Base-by-base conservation (phyloP, 331 rosid species). In the Acacia concinna region DNA sequence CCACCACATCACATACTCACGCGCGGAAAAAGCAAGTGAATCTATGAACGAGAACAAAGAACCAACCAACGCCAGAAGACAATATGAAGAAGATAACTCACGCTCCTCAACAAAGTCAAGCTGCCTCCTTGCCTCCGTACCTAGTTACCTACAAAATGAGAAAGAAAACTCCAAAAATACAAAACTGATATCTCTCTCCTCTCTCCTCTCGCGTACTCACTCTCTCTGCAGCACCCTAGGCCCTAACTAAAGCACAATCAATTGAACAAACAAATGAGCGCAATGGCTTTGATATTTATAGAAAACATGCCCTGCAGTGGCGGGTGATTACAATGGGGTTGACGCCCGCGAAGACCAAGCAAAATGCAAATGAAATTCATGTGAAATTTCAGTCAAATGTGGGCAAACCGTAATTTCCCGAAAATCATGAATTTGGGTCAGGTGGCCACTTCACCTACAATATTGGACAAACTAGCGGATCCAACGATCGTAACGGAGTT, bases 211-310 rank as follows among this genome's bases (percentile, higher is more conserved):
- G 63, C 70, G 2, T 0, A 34, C 77, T 20, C 49, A 73, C 65
- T 12, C 11, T 74, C 38, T 18, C 18, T 5, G 71, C 75, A 83
- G 44, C 41, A 71, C 77, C 75, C 38, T 54, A 15, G 6, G 67
- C 77, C 75, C 38, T 54, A 15, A 4, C 34, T 18, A 23, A 41
- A 35, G 68, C 51, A 56, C 47, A 56, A 21, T 27, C 4, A 51
- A 30, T 62, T 73, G 21, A 71, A 18, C 57, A 12, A 10, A 3
- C 17, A n/a, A 13, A 23, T 5, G 0, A 8, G 30, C 21, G 64
- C 52, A 4, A 79, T 13, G 56, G 28, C 30, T 13, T 69, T 5
- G 73, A 82, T 86, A 88, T 86, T 84, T 88, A 88, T 88, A 86
- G 86, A 75, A 7, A 81, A 20, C 25, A 6, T 11, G 37, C 37